Percentiles rank a stretch among this genome's conserved stretches.
phyloP scores from a whole-genome alignment of 2,329 filamentous ascomycete species.

The Akanthomyces lecanii region DNA sequence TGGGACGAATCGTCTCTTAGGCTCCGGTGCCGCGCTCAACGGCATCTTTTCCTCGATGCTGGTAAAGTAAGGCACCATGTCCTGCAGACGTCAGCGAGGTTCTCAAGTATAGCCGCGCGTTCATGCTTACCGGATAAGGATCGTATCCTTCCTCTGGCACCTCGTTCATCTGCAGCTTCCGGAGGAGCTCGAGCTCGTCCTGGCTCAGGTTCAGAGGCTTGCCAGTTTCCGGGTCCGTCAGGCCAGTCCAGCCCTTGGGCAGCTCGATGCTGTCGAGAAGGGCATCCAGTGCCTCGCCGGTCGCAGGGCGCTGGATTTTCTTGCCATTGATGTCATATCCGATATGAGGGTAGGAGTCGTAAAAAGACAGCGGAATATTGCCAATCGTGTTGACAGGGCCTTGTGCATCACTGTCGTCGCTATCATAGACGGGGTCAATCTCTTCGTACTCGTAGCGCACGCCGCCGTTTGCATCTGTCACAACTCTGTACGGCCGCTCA shows the following conservation, averaged over 20 bases:
- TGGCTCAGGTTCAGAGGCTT: constrained; percentile 84
- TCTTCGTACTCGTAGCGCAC: constrained; percentile 89
- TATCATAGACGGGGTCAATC: constrained; percentile 92
- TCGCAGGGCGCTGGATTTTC: constrained; percentile 93
- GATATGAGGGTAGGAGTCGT: constrained; percentile 96
- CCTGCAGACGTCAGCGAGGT: constrained; percentile 37
- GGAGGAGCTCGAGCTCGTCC: constrained; percentile 84
- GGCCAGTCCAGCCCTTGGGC: constrained; percentile 93
- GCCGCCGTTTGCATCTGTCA: constrained; percentile 85
- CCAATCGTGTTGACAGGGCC: constrained; percentile 87
- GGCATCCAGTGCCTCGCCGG: constrained; percentile 87
- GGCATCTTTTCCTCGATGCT: constrained; percentile 91
- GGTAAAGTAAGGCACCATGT: constrained; percentile 92
- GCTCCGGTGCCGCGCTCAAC: constrained; percentile 87
- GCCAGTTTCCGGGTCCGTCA: constrained; percentile 90
- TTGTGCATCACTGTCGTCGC: constrained; percentile 84
- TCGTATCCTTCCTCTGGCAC: constrained; percentile 84
- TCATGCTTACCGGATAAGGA: constrained; percentile 69
- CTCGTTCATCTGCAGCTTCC: constrained; percentile 84
- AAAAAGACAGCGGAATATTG: constrained; percentile 88
- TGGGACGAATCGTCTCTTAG: constrained; percentile 90
- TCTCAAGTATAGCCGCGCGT: background rate
- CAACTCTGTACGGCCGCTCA: constrained; percentile 49
- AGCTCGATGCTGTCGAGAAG: constrained; percentile 94
- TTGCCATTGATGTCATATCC: constrained; percentile 99